Percentiles rank a stretch among this genome's conserved stretches.
Evolutionary conservation across 2,329 filamentous ascomycete species (phyloP).

Genomic region (Fusarium luffae): DNA sequence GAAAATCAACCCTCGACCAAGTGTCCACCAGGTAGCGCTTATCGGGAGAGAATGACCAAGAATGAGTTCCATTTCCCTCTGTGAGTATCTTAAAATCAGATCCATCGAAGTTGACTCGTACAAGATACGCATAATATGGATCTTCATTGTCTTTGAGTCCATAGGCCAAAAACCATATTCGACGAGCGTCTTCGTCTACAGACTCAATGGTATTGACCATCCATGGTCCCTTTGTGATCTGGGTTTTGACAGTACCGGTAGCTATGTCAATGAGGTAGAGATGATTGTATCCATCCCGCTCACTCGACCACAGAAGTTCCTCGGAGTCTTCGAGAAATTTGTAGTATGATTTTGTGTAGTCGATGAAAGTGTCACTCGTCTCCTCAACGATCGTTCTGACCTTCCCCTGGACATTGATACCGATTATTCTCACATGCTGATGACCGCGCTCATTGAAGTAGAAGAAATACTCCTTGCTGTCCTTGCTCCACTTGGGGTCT

Average conservation of each 20-base stretch:
- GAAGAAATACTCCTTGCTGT: slow-evolving; percentile 43
- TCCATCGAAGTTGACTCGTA: slow-evolving; percentile 43
- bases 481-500: slow-evolving; percentile 41
- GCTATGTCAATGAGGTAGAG: slow-evolving; percentile 42
- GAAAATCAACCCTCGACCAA: slow-evolving; percentile 44
- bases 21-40: slow-evolving; percentile 40
- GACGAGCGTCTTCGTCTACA: slow-evolving; percentile 34
- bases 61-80: slow-evolving; percentile 45
- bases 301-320: slow-evolving; percentile 47
- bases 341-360: slow-evolving; percentile 38
- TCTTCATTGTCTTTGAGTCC: slow-evolving; percentile 40
- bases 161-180: slow-evolving; percentile 37
- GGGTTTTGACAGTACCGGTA: slow-evolving; percentile 31
- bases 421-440: slow-evolving; percentile 37
- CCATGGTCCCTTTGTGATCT: slow-evolving; percentile 46
- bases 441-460: slow-evolving; percentile 47
- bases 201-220: slow-evolving; percentile 37
- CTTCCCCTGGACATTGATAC: slow-evolving; percentile 22
- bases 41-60: slow-evolving; percentile 39
- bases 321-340: slow-evolving; percentile 10
- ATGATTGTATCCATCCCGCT: slow-evolving; percentile 47
- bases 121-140: slow-evolving; percentile 45
- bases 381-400: slow-evolving; percentile 41
- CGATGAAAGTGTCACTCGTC: slow-evolving; percentile 43
- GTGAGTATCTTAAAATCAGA: slow-evolving; percentile 43